Evolutionary conservation across 352 stramenopile genomes (phyloP).

Genomic region (Globisporangium apiculatum): DNA sequence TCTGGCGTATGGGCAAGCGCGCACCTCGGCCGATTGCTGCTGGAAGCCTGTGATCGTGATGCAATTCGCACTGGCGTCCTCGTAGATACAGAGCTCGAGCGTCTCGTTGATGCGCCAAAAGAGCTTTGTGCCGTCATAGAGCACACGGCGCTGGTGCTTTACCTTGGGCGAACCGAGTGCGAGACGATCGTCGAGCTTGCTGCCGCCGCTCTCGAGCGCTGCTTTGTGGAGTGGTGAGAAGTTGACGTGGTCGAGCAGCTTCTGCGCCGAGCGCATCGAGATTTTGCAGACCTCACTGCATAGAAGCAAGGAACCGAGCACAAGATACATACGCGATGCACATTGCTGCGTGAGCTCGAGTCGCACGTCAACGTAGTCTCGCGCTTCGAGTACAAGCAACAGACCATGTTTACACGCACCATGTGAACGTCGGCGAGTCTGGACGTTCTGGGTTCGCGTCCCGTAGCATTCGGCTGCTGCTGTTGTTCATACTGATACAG

Average conservation of each 20-base stretch:
- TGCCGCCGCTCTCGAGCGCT: conserved; percentile 47
- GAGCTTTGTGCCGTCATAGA: conserved; percentile 83
- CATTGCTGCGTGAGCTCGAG: not conserved
- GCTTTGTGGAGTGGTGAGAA: conserved; percentile 84
- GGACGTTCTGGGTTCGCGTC: conserved; percentile 17
- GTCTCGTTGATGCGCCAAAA: conserved; percentile 87
- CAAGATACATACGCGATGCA: too few relatives aligned
- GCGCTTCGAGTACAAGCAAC: too few relatives aligned
- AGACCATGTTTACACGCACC: conserved; percentile 19
- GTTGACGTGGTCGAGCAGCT: conserved; percentile 84
- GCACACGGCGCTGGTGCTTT: conserved; percentile 37
- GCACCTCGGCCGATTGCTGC: conserved; percentile 31
- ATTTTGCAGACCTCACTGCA: conserved; percentile 86
- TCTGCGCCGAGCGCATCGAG: conserved; percentile 79
- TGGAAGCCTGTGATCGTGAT: conserved; percentile 62
- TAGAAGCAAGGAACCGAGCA: not conserved
- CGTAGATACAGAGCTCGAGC: conserved; percentile 77
- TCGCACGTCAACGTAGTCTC: too few relatives aligned
- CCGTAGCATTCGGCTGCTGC: conserved; percentile 1
- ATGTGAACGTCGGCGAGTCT: conserved; percentile 63
- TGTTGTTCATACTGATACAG: not conserved
- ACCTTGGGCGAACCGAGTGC: conserved; percentile 14
- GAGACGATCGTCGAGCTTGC: conserved; percentile 1
- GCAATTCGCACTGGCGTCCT: conserved; percentile 58
- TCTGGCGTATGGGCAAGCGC: not conserved